Evolutionary conservation across 108 stramenopile species (phyloP), one percentile per base, ranked within the genome.

Genomic region (Skeletonema costatum): DNA sequence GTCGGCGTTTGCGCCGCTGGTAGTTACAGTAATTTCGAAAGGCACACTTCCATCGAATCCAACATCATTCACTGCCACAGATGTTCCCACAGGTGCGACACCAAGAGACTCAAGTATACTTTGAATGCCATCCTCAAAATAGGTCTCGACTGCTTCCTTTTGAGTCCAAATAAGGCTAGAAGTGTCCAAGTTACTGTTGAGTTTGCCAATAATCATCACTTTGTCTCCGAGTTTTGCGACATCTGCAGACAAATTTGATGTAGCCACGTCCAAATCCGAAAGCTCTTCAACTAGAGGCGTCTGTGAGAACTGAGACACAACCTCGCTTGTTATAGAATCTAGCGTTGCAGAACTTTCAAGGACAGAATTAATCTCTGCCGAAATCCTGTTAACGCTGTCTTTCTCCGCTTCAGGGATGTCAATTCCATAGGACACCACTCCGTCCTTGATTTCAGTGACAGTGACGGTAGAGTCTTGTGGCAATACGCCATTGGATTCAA

Each of bases 111-210:
- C 71, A 62, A 72, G 71, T 35, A 61, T 63, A 13, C 31, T 48
- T 44, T 32, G 59, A 19, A 72, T 72, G 30, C 42, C 42, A 72
- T 72, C 61, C 30, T 72, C 44, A 42, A 72, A 72, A 7, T 62
- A 60, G 44, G 16, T 60, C 16, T 72, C 62, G 41, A 61, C 32
- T 3, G 60, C 71, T 62, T 72, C 71, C 16, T 33, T 72, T 39
- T 72, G 61, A 16, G 71, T 31, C 39, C 38, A 46, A 48, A 32
- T 72, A 12, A 72, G 71, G 29, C 11, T 62, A 33, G 71, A 62
- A 2, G 71, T 72, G 44, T 72, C 71, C 71, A 72, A 48, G 58
- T 72, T 63, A 31, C 44, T 72, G 7, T 41, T 63, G 44, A 72
- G 44, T 42, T 41, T 48, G 19, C 71, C 71, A 32, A 44, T 72